phyloP scores from a whole-genome alignment of 2,329 filamentous ascomycete genomes.

The Colletotrichum theobromicola region DNA sequence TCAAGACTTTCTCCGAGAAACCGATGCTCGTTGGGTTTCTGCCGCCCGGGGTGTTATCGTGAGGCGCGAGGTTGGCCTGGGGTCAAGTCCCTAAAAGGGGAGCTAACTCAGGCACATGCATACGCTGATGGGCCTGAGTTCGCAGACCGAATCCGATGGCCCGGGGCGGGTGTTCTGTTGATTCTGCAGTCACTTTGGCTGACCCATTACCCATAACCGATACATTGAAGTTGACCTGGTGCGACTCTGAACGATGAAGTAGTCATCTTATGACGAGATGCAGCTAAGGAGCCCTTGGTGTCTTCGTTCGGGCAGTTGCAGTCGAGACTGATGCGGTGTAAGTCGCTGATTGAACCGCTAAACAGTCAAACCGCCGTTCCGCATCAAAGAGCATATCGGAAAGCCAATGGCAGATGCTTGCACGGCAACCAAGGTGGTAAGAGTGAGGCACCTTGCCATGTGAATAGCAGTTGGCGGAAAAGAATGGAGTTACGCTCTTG shows the following conservation, averaged over 20 bases:
- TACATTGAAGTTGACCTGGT: background rate
- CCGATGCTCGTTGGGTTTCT: background rate
- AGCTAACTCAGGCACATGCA: conserved; percentile 21
- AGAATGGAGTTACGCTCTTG: background rate
- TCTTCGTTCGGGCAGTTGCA: background rate
- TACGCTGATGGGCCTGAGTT: conserved; percentile 8
- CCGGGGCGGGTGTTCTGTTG: background rate
- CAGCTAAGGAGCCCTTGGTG: background rate
- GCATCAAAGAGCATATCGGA: background rate
- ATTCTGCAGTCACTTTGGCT: background rate
- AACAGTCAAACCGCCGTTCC: background rate
- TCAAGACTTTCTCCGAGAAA: background rate
- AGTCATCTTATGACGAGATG: background rate
- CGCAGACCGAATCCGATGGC: background rate
- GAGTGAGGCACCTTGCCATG: background rate
- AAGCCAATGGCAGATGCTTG: background rate
- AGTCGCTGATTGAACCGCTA: background rate
- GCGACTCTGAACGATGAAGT: background rate
- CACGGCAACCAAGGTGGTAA: background rate
- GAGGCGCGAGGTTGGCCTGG: background rate
- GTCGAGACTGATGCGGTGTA: background rate
- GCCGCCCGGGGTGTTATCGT: conserved; percentile 3
- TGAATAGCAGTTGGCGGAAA: background rate
- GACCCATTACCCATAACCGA: background rate
- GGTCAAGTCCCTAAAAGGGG: background rate